Evolutionary conservation across 2,329 filamentous ascomycete species (phyloP), one percentile per base, ranked within the genome.

Genomic region (Hymenoscyphus scutula): DNA sequence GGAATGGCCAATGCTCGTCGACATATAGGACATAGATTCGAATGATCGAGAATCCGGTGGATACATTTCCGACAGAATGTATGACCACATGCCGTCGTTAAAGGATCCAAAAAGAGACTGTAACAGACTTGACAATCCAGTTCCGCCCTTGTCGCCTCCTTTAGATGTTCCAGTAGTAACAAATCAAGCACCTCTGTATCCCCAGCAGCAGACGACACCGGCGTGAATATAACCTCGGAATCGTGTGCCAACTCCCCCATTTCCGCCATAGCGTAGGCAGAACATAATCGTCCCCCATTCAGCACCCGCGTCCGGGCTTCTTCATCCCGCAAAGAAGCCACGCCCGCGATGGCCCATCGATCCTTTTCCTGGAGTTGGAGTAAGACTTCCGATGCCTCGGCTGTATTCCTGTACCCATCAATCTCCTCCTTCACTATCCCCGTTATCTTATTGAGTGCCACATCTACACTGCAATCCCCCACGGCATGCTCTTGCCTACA

Each of bases 81-180:
- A 74, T 97, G 93, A 1, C 93, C 93, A 70, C 93, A 97, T 1
- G 85, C 82, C 0, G 91, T 96, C 0, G 92, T 97, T 58, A 93
- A 79, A 0, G 93, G 92, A 65, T 96, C 90, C 64, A 92, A 79
- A 74, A 94, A 89, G 25, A 96, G 76, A 48, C 87, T 84, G 74
- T 94, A 96, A 76, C 93, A 97, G 63, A 97, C 87, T 70, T 95
- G 91, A 68, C 93, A 97, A 71, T 97, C 92, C 71, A 96, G 79
- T 73, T 96, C 92, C 17, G 81, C 79, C 64, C 87, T 84, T 2
- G 85, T 80, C 1, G 80, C 78, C 29, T 89, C 83, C 69, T 86
- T 85, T 15, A 95, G 73, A 37, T 79, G 80, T 29, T 81, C 77
- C 30, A 92, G 76, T 8, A 88, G 71, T 8, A 71, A 74, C 4